Percentiles rank a stretch among this genome's conserved stretches.
Evolutionary conservation across 2,329 filamentous ascomycete species (phyloP).

Genomic region (Podosphaera xanthii): DNA sequence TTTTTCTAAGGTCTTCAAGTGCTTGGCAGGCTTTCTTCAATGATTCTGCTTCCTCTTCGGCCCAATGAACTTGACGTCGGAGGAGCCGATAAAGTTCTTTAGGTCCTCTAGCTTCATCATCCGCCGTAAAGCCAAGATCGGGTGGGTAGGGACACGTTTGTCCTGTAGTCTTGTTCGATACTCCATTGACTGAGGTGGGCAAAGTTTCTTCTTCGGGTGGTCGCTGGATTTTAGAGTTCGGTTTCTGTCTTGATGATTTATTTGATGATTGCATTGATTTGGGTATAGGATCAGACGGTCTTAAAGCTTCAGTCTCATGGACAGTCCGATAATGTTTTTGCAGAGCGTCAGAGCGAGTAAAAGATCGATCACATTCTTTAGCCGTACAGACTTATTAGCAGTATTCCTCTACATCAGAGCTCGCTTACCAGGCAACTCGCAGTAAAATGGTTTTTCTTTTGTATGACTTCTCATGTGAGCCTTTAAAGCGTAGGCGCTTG

Average conservation of each 20-base stretch:
- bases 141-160: slow-evolving; percentile 14
- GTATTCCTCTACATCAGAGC: not conserved
- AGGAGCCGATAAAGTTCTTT: slow-evolving; percentile 42
- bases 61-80: slow-evolving; percentile 47
- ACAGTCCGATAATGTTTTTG: slow-evolving; percentile 98
- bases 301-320: slow-evolving; percentile 83
- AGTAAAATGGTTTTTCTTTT: slow-evolving; percentile 95
- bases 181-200: slow-evolving; percentile 22
- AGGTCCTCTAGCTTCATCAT: slow-evolving; percentile 38
- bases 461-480: slow-evolving; percentile 97
- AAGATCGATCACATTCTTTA: slow-evolving; percentile 85
- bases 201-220: slow-evolving; percentile 32
- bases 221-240: slow-evolving; percentile 22
- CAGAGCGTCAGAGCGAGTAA: slow-evolving; percentile 83
- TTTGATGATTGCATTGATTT: slow-evolving; percentile 35
- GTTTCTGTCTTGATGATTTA: slow-evolving; percentile 23
- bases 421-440: slow-evolving; percentile 61
- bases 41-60: slow-evolving; percentile 39
- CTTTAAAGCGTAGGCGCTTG: slow-evolving; percentile 84
- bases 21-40: slow-evolving; percentile 41
- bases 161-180: not conserved
- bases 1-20: slow-evolving; percentile 41
- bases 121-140: slow-evolving; percentile 36
- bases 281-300: slow-evolving; percentile 53
- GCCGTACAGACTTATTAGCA: slow-evolving; percentile 5